Evolutionary conservation across 208 protist species (phyloP), one percentile per base, ranked within the genome.

Genomic region (Trypanosoma congolense): DNA sequence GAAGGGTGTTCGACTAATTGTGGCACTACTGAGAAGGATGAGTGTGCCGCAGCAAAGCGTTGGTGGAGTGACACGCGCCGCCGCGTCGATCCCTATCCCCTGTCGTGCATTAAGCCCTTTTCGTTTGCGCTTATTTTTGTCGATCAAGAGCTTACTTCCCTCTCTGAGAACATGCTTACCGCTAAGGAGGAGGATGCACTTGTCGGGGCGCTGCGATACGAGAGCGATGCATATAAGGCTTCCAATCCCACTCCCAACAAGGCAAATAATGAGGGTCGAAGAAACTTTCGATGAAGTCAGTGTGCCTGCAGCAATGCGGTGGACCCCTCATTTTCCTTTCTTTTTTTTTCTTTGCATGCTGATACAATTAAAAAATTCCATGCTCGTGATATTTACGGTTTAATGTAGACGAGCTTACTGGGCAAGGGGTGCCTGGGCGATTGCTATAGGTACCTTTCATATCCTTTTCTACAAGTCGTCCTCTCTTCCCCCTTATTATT

Each of bases 121-220:
- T 38, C 54, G 6, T 80, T 86, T 29, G 47, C 68, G 4, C 62
- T 82, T 59, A 51, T 82, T 19, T 50, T 86, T 14, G 45, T 86
- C 12, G 71, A 73, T 18, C 40, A 60, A 9, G 59, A 48, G 16
- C 14, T 80, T 16, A 16, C 44, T n/a, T 45, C 52, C 18, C 66
- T 65, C 22, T 65, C 47, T 28, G 56, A 77, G 14, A 19, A 36
- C 33, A 76, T 79, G 44, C 71, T 86, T 12, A 47, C 50, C 14
- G 41, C 21, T 0, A 59, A 14, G 24, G 57, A 75, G 60, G 60
- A 76, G 30, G 22, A 63, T 38, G 42, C 49, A 29, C 57, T 86
- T 33, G 35, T 86, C 22, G 38, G 65, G 8, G 49, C 52, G 28
- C 36, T 85, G 47, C 45, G 55, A 25, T 52, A 43, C 22, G 76